phyloP scores from a whole-genome alignment of 1,139 yeast genomes.

The Candida anutae region DNA sequence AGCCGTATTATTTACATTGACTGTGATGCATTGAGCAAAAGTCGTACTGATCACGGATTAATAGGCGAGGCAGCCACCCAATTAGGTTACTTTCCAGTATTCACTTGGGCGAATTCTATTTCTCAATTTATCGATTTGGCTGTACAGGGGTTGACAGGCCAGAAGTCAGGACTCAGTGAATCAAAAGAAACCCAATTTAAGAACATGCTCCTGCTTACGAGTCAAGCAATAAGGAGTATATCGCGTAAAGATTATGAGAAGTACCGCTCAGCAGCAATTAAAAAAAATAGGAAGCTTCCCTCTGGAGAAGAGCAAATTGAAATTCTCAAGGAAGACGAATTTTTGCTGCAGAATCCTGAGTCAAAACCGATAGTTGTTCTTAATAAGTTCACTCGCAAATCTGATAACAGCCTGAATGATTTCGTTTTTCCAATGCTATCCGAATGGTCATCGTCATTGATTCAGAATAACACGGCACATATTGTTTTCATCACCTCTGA shows the following conservation, averaged over 20 bases:
- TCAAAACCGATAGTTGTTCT: constrained; percentile 81
- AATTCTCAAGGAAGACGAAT: constrained; percentile 65
- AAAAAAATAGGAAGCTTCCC: constrained; percentile 13
- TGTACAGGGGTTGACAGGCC: constrained; percentile 89
- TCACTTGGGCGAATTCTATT: constrained; percentile 83
- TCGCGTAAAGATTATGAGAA: constrained; percentile 40
- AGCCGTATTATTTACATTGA: constrained; percentile 62
- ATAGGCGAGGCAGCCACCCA: constrained; percentile 64
- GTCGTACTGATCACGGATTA: constrained; percentile 67
- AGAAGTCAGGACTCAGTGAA: constrained; percentile 86
- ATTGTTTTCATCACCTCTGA: constrained; percentile 84
- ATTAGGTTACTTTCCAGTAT: constrained; percentile 86
- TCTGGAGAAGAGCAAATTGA: constrained; percentile 12
- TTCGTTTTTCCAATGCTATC: constrained; percentile 72
- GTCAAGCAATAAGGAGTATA: constrained; percentile 64
- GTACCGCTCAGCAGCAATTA: constrained; percentile 15
- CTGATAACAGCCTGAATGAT: constrained; percentile 45
- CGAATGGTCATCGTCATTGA: constrained; percentile 80
- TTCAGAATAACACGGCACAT: constrained; percentile 78
- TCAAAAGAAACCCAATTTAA: constrained; percentile 76
- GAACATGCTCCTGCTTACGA: constrained; percentile 68
- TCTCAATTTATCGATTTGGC: constrained; percentile 78
- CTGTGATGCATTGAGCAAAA: constrained; percentile 66
- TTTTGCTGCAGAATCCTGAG: constrained; percentile 78
- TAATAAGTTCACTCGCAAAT: constrained; percentile 56